Conservation (phyloP, 768 basidiomycete genomes). For the Lactarius sanguifluus region DNA sequence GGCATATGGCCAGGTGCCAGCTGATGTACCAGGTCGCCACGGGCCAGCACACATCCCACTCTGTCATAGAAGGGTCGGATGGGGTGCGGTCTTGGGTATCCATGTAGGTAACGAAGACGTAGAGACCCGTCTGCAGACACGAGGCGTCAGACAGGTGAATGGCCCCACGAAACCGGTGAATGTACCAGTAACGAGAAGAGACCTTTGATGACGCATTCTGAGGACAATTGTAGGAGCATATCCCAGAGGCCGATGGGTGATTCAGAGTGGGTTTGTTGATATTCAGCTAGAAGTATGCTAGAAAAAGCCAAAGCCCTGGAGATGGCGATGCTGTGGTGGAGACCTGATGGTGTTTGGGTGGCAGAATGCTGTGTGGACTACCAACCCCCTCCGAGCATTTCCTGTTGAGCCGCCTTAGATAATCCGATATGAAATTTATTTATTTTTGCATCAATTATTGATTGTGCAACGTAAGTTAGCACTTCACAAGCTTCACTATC, state of each 20-base stretch:
- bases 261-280: neutral
- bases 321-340: too few relatives aligned
- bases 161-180: neutral
- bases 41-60: conserved; percentile 25
- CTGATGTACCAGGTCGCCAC: conserved; percentile 24
- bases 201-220: conserved; percentile 5
- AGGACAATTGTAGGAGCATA: neutral
- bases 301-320: too few relatives aligned
- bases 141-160: neutral
- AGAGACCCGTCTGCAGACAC: conserved; percentile 4
- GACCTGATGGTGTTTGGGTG: too few relatives aligned
- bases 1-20: conserved; percentile 17
- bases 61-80: neutral
- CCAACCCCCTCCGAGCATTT: too few relatives aligned
- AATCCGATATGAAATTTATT: too few relatives aligned
- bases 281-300: too few relatives aligned
- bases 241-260: neutral
- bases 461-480: too few relatives aligned
- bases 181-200: conserved; percentile 14
- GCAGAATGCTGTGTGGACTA: too few relatives aligned
- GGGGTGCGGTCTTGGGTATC: conserved; percentile 6
- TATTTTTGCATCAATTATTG: too few relatives aligned
- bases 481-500: too few relatives aligned
- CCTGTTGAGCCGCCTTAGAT: too few relatives aligned
- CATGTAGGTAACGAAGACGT: conserved; percentile 4